Conservation (phyloP, 2,329 filamentous ascomycete genomes). For the Whalleya microplaca region DNA sequence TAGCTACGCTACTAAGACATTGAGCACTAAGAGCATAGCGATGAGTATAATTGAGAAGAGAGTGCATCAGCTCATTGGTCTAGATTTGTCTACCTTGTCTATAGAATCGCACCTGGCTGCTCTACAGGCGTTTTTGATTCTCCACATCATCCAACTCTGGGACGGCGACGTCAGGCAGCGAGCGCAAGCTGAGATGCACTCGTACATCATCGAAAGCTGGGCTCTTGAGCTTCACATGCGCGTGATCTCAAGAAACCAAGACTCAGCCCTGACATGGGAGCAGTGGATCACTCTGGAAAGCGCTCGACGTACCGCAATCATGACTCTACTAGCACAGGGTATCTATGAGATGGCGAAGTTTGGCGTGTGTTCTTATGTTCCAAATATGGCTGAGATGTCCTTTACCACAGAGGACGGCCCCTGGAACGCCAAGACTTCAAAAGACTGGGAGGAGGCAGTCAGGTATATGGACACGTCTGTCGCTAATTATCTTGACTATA, state of each 20-base stretch:
- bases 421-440: slow-evolving; percentile 5
- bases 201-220: slow-evolving; percentile 12
- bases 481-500: slow-evolving; percentile 3
- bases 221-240: slow-evolving; percentile 11
- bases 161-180: slow-evolving; percentile 12
- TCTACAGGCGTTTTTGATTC: slow-evolving; percentile 10
- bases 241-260: slow-evolving; percentile 1
- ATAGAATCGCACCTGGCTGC: slow-evolving; percentile 9
- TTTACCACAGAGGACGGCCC: slow-evolving; percentile 8
- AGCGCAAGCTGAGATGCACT: slow-evolving; percentile 10
- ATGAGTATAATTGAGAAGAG: slow-evolving; percentile 7
- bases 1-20: background rate
- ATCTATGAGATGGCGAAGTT: slow-evolving; percentile 26
- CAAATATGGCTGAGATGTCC: slow-evolving; percentile 12
- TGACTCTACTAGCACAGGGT: slow-evolving; percentile 3
- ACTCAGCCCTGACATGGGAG: background rate
- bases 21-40: slow-evolving; percentile 3
- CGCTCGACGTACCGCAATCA: slow-evolving; percentile 6
- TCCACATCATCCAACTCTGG: slow-evolving; percentile 14
- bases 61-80: slow-evolving; percentile 3
- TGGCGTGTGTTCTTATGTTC: slow-evolving; percentile 32
- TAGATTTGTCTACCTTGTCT: slow-evolving; percentile 1
- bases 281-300: slow-evolving; percentile 13
- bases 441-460: slow-evolving; percentile 5
- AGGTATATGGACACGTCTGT: background rate